phyloP scores from a whole-genome alignment of 2,329 filamentous ascomycete species.

The Aspergillus proliferans region DNA sequence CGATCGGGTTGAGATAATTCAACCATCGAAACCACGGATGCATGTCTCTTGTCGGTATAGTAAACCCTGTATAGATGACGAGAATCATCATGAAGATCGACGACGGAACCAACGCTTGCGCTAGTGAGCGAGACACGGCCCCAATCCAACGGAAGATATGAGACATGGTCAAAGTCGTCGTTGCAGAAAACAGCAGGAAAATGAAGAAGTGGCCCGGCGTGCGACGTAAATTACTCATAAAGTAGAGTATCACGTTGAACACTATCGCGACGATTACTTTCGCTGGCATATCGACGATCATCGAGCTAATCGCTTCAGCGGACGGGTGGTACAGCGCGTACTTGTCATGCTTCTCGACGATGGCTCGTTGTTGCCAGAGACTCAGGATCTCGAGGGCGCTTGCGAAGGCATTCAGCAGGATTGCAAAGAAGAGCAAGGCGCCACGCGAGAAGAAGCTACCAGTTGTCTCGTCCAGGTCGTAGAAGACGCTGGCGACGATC shows the following conservation, averaged over 20 bases:
- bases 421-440: slow-evolving; percentile 75
- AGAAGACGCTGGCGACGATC: slow-evolving; percentile 73
- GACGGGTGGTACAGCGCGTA: slow-evolving; percentile 88
- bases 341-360: slow-evolving; percentile 81
- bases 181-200: slow-evolving; percentile 71
- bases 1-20: slow-evolving; percentile 71
- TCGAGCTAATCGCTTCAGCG: slow-evolving; percentile 78
- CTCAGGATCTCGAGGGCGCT: slow-evolving; percentile 74
- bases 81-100: slow-evolving; percentile 42
- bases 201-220: slow-evolving; percentile 75
- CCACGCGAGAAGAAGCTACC: slow-evolving; percentile 70
- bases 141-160: slow-evolving; percentile 79
- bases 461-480: slow-evolving; percentile 60
- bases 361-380: slow-evolving; percentile 79
- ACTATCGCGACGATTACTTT: slow-evolving; percentile 65
- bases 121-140: slow-evolving; percentile 62
- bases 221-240: slow-evolving; percentile 74
- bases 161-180: slow-evolving; percentile 69
- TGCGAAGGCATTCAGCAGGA: slow-evolving; percentile 75
- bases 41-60: slow-evolving; percentile 55
- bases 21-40: slow-evolving; percentile 77
- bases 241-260: slow-evolving; percentile 78
- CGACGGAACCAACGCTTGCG: slow-evolving; percentile 52
- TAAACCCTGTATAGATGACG: slow-evolving; percentile 47
- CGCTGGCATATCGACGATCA: slow-evolving; percentile 78